Percentiles rank a stretch among this genome's conserved stretches.
phyloP scores from a whole-genome alignment of 2,329 filamentous ascomycete genomes.

The Ilyonectria robusta region DNA sequence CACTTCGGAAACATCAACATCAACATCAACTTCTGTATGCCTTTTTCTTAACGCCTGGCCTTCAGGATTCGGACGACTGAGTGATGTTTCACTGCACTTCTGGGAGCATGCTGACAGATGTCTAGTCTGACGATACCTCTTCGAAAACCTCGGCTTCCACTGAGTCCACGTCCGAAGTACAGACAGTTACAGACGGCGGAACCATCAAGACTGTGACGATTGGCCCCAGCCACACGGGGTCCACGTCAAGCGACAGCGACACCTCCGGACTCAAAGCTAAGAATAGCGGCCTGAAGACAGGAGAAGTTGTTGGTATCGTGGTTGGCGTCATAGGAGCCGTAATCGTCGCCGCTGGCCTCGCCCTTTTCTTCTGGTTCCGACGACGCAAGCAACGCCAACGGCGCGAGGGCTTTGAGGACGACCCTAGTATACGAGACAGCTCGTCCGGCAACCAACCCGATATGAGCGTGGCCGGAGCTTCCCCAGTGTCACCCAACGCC shows the following conservation, averaged over 20 bases:
- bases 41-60: constrained; percentile 38
- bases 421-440: constrained; percentile 64
- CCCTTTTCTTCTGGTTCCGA: constrained; percentile 61
- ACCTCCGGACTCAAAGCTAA: constrained; percentile 34
- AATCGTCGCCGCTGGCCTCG: constrained; percentile 54
- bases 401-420: constrained; percentile 59
- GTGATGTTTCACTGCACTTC: constrained; percentile 37
- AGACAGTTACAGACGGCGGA: constrained; percentile 70
- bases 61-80: constrained; percentile 34
- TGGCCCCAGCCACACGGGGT: constrained; percentile 56
- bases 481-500: constrained; percentile 52
- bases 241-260: constrained; percentile 41
- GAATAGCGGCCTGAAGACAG: constrained; percentile 56
- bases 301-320: constrained; percentile 67
- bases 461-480: constrained; percentile 54
- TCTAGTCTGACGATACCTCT: constrained; percentile 28
- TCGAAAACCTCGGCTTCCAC: constrained; percentile 40
- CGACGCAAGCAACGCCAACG: constrained; percentile 61
- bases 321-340: constrained; percentile 64
- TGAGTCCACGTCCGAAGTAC: constrained; percentile 51
- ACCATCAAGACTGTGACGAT: constrained; percentile 69
- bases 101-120: constrained; percentile 33
- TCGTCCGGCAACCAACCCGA: constrained; percentile 65
- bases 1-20: constrained; percentile 29
- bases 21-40: constrained; percentile 58